Evolutionary conservation across 1,284 basidiomycete species (phyloP).

Genomic region (Puccinia brachypodii): DNA sequence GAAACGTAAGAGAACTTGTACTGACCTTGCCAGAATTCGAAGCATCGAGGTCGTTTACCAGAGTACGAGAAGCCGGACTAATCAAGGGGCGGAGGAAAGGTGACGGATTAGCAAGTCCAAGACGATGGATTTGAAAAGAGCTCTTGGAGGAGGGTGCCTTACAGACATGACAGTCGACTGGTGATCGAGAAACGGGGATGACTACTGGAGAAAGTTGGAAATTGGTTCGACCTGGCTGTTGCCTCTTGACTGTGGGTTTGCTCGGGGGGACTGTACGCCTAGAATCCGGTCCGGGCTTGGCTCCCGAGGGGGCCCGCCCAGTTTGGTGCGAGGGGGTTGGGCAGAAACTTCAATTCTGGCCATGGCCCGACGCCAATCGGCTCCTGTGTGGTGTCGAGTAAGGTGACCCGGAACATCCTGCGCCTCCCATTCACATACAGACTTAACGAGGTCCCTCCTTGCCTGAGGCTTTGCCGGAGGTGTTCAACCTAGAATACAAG

Average conservation of each 20-base stretch:
- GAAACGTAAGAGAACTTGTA: not conserved
- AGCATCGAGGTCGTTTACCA: constrained; percentile 57
- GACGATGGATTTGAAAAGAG: not conserved
- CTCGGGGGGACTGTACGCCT: not conserved
- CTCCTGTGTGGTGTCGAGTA: no score
- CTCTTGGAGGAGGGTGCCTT: not conserved
- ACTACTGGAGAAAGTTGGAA: not conserved
- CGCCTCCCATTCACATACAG: no score
- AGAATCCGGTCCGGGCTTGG: not conserved
- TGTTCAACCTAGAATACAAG: no score
- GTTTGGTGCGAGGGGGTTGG: no score
- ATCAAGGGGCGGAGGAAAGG: not conserved
- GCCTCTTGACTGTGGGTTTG: not conserved
- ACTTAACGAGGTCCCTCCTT: no score
- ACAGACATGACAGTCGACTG: constrained; percentile 17
- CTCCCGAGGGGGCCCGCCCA: no score
- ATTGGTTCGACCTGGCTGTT: not conserved
- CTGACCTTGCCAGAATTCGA: constrained; percentile 55
- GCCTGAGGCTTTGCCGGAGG: no score
- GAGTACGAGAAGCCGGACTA: constrained; percentile 57
- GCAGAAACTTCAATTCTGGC: no score
- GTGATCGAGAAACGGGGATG: not conserved
- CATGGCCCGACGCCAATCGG: no score
- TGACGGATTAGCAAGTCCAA: not conserved
- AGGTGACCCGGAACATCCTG: no score